phyloP scores from a whole-genome alignment of 2,329 filamentous ascomycete genomes.

The Penicillium sp. region DNA sequence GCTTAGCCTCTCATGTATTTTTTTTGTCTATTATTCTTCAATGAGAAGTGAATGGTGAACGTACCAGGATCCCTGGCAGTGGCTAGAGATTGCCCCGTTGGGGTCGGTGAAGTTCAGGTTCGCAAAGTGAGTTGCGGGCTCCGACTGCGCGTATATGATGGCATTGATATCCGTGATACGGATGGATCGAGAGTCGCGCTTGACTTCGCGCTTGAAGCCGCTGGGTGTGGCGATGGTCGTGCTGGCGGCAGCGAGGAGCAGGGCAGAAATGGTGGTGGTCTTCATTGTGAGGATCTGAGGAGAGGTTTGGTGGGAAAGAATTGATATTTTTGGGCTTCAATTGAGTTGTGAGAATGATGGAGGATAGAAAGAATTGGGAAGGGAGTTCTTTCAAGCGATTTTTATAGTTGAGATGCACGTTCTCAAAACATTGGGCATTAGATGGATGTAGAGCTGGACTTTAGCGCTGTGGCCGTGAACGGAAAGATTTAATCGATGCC shows the following conservation, averaged over 20 bases:
- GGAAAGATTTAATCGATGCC: too few relatives aligned
- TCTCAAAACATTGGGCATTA: too few relatives aligned
- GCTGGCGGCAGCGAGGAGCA: slow-evolving; percentile 13
- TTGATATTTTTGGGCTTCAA: too few relatives aligned
- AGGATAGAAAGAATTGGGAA: too few relatives aligned
- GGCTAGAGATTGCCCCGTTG: slow-evolving; percentile 13
- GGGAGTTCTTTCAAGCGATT: not conserved
- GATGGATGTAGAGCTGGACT: too few relatives aligned
- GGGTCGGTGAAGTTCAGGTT: slow-evolving; percentile 18
- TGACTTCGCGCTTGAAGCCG: slow-evolving; percentile 11
- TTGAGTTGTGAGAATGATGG: too few relatives aligned
- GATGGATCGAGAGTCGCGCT: slow-evolving; percentile 13
- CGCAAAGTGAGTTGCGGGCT: slow-evolving; percentile 9
- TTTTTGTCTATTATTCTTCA: not conserved
- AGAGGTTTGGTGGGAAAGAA: not conserved
- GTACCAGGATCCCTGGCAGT: slow-evolving; percentile 19
- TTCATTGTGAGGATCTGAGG: slow-evolving; percentile 17
- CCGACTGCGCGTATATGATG: slow-evolving; percentile 9
- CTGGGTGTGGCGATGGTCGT: slow-evolving; percentile 14
- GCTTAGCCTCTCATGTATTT: not conserved
- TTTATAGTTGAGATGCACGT: not conserved
- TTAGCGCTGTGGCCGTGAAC: too few relatives aligned
- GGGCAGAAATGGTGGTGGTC: slow-evolving; percentile 5
- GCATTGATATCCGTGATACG: slow-evolving; percentile 13
- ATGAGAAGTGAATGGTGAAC: not conserved